phyloP scores from a whole-genome alignment of 441 rosid species.

The Metrosideros polymorpha region DNA sequence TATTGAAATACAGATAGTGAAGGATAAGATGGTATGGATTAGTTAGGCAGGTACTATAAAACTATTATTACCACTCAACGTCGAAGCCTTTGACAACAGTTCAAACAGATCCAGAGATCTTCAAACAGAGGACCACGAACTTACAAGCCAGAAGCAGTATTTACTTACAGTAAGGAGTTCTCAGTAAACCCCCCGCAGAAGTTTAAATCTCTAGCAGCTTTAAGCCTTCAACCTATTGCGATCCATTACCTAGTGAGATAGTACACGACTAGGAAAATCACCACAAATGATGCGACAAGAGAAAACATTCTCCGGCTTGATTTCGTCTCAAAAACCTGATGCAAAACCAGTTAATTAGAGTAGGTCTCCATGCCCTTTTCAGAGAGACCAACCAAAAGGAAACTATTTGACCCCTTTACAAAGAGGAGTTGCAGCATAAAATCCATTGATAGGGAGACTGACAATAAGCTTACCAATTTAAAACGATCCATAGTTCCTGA shows the following conservation, averaged over 20 bases:
- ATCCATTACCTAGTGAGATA: slow-evolving; percentile 63
- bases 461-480: slow-evolving; percentile 50
- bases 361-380: too few species aligned
- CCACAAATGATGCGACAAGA: slow-evolving; percentile 83
- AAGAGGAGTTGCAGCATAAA: not conserved
- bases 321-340: slow-evolving; percentile 88
- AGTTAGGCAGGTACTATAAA: not conserved
- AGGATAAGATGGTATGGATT: not conserved
- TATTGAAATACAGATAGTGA: not conserved
- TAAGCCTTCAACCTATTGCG: not conserved
- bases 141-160: not conserved
- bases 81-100: not conserved
- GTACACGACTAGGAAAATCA: slow-evolving; percentile 72
- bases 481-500: slow-evolving; percentile 98
- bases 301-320: slow-evolving; percentile 86
- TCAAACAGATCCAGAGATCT: not conserved
- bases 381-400: not conserved
- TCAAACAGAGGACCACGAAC: not conserved
- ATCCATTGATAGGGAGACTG: not conserved
- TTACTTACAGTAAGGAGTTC: slow-evolving; percentile 5
- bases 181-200: slow-evolving; percentile 6
- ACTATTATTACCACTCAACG: not conserved
- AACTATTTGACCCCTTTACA: not conserved
- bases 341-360: not conserved
- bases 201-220: slow-evolving; percentile 10